A percentile compares a stretch with the other conserved stretches of the same genome.
phyloP scores from a whole-genome alignment of 1,139 yeast species.

The Geotrichum carabidarum region DNA sequence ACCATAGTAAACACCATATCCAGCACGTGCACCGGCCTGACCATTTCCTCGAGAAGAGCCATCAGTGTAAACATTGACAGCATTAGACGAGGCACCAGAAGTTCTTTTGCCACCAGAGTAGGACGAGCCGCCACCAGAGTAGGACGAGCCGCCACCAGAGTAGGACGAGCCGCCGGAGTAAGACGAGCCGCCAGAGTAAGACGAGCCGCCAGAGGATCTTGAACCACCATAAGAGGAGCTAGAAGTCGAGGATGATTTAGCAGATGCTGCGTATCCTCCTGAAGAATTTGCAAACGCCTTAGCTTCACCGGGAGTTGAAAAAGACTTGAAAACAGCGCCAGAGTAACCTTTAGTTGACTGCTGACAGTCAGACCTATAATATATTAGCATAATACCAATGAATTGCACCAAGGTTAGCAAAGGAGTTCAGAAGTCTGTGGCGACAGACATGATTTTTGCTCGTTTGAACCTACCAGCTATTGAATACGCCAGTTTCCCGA shows the following conservation, averaged over 20 bases:
- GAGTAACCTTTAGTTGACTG: conserved; percentile 48
- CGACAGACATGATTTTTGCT: not conserved
- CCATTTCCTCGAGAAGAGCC: conserved; percentile 66
- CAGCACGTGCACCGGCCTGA: conserved; percentile 45
- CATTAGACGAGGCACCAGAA: not conserved
- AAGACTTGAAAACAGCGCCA: conserved; percentile 55
- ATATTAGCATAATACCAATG: not conserved
- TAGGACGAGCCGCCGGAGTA: not conserved
- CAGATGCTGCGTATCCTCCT: conserved; percentile 6
- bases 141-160: not conserved
- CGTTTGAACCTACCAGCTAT: conserved; percentile 49
- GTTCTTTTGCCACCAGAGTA: not conserved
- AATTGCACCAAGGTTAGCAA: not conserved
- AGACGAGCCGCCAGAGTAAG: not conserved
- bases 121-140: not conserved
- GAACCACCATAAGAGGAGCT: conserved; percentile 1
- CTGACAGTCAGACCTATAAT: conserved; percentile 21
- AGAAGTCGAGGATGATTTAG: not conserved
- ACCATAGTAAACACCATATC: conserved; percentile 73
- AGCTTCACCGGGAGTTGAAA: conserved; percentile 47
- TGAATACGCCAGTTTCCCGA: conserved; percentile 47
- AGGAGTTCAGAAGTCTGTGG: conserved; percentile 9
- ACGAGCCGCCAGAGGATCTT: conserved; percentile 9
- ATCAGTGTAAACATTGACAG: conserved; percentile 51
- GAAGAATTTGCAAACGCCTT: conserved; percentile 33